Conservation (phyloP, 768 basidiomycete genomes). For the Erythrobasidium yunnanense region DNA sequence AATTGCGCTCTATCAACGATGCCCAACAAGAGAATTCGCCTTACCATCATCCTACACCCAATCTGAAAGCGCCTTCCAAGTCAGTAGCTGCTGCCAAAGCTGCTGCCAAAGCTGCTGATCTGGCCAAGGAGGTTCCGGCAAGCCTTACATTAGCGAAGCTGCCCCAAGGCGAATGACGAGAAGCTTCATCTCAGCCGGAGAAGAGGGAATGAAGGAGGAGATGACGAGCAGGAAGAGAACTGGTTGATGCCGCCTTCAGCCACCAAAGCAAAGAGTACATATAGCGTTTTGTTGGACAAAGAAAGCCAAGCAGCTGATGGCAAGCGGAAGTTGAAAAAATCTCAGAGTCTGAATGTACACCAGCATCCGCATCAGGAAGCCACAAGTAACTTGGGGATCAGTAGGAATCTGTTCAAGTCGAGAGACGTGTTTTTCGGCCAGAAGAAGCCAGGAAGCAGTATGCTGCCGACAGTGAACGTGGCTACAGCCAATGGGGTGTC, state of each 20-base stretch:
- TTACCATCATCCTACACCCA: conserved; percentile 12
- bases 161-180: not conserved
- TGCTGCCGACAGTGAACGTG: too few relatives aligned
- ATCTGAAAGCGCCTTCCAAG: not conserved
- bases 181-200: not conserved
- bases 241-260: conserved; percentile 14
- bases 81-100: conserved; percentile 2
- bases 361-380: not conserved
- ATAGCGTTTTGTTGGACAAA: not conserved
- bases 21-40: not conserved
- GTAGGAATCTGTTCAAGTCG: not conserved
- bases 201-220: not conserved
- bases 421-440: not conserved
- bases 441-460: too few relatives aligned
- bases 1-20: not conserved
- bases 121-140: not conserved
- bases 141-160: not conserved
- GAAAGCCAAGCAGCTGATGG: not conserved
- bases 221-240: not conserved
- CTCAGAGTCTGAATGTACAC: not conserved
- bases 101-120: not conserved
- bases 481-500: too few relatives aligned
- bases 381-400: not conserved
- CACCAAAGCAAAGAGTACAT: not conserved
- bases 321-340: not conserved